A percentile compares a stretch with the other conserved stretches of the same genome.
Conservation (phyloP, 805 yeast species). For the Kuraishia hungarica region DNA sequence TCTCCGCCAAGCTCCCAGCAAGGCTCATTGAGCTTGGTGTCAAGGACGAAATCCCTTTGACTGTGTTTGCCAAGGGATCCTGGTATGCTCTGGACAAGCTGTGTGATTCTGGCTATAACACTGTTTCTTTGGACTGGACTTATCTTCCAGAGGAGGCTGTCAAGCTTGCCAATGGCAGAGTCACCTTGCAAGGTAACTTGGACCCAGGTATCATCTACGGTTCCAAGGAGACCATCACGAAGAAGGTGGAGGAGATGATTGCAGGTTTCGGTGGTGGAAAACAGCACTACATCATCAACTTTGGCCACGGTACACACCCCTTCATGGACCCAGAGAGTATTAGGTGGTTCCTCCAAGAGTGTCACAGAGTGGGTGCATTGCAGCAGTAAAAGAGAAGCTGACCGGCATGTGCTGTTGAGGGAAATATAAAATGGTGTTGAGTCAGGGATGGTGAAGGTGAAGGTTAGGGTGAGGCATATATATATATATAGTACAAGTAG, state of each 20-base stretch:
- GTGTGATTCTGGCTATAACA: constrained; percentile 73
- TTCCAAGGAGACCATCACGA: constrained; percentile 66
- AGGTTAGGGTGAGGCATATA: no score
- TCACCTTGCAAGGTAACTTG: constrained; percentile 85
- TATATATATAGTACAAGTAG: no score
- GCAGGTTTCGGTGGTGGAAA: constrained; percentile 91
- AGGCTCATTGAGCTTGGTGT: constrained; percentile 69
- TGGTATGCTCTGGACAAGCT: constrained; percentile 92
- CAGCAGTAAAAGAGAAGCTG: neutral
- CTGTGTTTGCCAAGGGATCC: constrained; percentile 92
- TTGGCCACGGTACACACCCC: constrained; percentile 98
- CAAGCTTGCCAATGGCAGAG: constrained; percentile 62
- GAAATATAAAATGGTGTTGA: no score
- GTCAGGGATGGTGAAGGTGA: no score
- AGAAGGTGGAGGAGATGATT: constrained; percentile 83
- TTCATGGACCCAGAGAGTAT: constrained; percentile 92
- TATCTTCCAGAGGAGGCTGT: constrained; percentile 83
- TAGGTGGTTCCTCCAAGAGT: constrained; percentile 76
- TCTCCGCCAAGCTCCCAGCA: constrained; percentile 56
- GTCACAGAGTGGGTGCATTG: constrained; percentile 67
- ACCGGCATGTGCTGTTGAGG: no score
- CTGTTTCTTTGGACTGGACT: constrained; percentile 91
- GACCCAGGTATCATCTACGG: constrained; percentile 97
- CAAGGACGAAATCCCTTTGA: constrained; percentile 68
- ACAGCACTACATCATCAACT: constrained; percentile 83